Conservation (phyloP, 768 basidiomycete genomes). For the Chalciporus pseudorubinellus region DNA sequence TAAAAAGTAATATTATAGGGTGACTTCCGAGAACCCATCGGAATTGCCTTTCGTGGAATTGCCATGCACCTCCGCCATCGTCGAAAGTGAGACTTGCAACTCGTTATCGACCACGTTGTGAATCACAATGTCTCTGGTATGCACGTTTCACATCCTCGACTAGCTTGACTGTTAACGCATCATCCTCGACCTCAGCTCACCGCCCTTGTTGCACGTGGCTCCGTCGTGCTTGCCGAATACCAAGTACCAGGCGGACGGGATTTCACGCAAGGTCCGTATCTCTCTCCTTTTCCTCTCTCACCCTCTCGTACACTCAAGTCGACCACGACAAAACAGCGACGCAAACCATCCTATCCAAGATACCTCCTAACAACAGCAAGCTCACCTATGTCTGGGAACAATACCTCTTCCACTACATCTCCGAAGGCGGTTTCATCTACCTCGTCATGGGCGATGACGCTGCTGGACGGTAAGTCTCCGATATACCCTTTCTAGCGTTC, state of each 20-base stretch:
- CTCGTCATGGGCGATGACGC: slow-evolving; percentile 95
- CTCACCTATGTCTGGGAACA: slow-evolving; percentile 89
- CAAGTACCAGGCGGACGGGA: slow-evolving; percentile 70
- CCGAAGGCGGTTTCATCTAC: slow-evolving; percentile 82
- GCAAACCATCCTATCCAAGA: slow-evolving; percentile 89
- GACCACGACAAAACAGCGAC: slow-evolving; percentile 50
- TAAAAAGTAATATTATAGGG: too few relatives aligned
- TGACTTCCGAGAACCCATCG: slow-evolving; percentile 1
- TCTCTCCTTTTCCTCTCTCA: neutral
- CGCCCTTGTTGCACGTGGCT: slow-evolving; percentile 75
- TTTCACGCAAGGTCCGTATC: slow-evolving; percentile 77
- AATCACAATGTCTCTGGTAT: slow-evolving; percentile 28
- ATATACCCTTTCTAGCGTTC: too few relatives aligned
- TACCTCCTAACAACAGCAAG: slow-evolving; percentile 87
- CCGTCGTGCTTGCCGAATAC: slow-evolving; percentile 85
- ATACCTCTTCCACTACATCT: slow-evolving; percentile 92
- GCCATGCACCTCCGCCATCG: neutral
- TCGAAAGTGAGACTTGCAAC: neutral
- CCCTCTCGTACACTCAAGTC: neutral
- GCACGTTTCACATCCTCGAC: neutral
- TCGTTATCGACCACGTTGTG: neutral
- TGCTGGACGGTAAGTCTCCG: slow-evolving; percentile 67
- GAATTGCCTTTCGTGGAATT: slow-evolving; percentile 17
- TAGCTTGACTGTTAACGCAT: neutral
- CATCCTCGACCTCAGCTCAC: slow-evolving; percentile 57